Base-by-base conservation (phyloP, 345 rosid species). In the Camelina hispida region DNA sequence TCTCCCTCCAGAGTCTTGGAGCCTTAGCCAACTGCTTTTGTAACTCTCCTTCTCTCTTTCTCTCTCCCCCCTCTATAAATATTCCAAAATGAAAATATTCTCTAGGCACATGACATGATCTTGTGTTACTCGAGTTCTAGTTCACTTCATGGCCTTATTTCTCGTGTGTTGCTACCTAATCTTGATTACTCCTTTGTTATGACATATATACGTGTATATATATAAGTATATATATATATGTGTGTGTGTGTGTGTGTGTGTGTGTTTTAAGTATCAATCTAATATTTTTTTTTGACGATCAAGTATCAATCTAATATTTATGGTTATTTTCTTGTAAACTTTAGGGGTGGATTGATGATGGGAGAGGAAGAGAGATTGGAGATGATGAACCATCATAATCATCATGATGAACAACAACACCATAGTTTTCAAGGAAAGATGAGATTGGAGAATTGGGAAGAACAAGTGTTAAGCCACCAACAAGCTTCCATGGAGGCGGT, bases 1-100 rank as follows among this genome's bases (percentile, higher is more conserved):
- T 68, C 83, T 74, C 37, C 85, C 87, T 79, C 93, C 93, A 5
- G 93, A 89, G 72, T 87, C 97, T 8, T 86, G 93, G 93, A 89
- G 93, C 75, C 82, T 79, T 56, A 79, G 82, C 82, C 97, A 92
- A 76, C 92, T 92, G 32, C 90, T 87, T 66, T 50, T 87, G 97
- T 89, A 83, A 83, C 22, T 69, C 68, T 51, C 67, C 61, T 67
- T 75, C 35, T 64, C 38, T 72, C 55, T 51, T 35, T 53, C 64
- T 55, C 59, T 30, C 60, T 47, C 68, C 8, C 62, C 62, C 30
- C 32, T 12, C 14, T 35, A 9, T 37, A 50, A 38, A 69, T 50
- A 50, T 58, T 69, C 43, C 37, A 32, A 58, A 57, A 58, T 62
- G 66, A 56, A 56, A 56, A 16, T 34, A 47, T 48, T 66, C 40